Conservation (phyloP, 2,329 filamentous ascomycete genomes). For the Ascochyta clinopodiicola region DNA sequence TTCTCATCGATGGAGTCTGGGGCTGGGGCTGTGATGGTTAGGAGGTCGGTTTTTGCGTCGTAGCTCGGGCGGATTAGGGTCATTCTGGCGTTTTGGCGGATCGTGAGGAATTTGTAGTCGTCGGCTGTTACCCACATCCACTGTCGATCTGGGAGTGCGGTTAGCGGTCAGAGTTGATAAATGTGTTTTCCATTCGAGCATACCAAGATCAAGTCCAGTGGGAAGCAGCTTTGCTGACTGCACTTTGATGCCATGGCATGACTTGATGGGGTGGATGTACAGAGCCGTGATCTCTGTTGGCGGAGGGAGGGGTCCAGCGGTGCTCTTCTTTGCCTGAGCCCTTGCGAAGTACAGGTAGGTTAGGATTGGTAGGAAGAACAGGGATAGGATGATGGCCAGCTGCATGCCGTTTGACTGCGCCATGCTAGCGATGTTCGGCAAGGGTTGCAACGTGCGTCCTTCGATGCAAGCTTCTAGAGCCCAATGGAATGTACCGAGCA, state of each 20-base stretch:
- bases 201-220: slow-evolving; percentile 63
- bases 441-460: neutral
- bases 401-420: slow-evolving; percentile 32
- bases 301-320: slow-evolving; percentile 39
- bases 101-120: slow-evolving; percentile 65
- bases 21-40: slow-evolving; percentile 58
- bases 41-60: slow-evolving; percentile 52
- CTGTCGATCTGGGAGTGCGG: slow-evolving; percentile 57
- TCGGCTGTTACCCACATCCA: slow-evolving; percentile 70
- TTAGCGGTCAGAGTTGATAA: slow-evolving; percentile 5
- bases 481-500: slow-evolving; percentile 2
- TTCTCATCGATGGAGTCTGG: slow-evolving; percentile 41
- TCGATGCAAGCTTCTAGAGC: slow-evolving; percentile 8
- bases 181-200: neutral
- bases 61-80: slow-evolving; percentile 66
- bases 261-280: slow-evolving; percentile 70
- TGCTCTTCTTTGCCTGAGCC: slow-evolving; percentile 15
- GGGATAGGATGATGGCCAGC: slow-evolving; percentile 30
- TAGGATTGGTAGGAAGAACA: slow-evolving; percentile 41
- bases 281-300: slow-evolving; percentile 56
- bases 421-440: slow-evolving; percentile 24
- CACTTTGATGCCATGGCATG: slow-evolving; percentile 67
- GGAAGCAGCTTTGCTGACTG: slow-evolving; percentile 59
- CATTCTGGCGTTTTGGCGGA: slow-evolving; percentile 66
- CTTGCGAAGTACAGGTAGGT: slow-evolving; percentile 38